Percentiles rank a stretch among this genome's conserved stretches.
phyloP scores from a whole-genome alignment of 495 filamentous ascomycete species.

The Neurospora terricola region DNA sequence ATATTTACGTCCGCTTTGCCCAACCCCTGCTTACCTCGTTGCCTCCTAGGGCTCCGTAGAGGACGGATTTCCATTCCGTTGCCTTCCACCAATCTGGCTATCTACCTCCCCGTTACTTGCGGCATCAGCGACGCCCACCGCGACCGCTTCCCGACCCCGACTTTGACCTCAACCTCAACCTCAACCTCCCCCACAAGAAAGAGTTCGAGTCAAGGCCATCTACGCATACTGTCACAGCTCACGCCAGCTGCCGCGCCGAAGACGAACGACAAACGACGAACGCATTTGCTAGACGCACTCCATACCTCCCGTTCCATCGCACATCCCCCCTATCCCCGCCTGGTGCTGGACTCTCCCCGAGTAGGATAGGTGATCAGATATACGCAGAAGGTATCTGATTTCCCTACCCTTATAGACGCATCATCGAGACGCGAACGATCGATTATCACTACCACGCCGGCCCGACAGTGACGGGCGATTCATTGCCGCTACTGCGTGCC shows the following conservation, averaged over 20 bases:
- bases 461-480: not conserved
- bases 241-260: not conserved
- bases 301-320: not conserved
- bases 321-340: not conserved
- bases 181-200: not conserved
- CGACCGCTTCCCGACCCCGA: not conserved
- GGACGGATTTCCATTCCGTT: not conserved
- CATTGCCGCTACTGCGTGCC: not conserved
- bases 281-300: not conserved
- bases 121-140: not conserved
- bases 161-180: not conserved
- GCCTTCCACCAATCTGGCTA: not conserved
- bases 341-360: not conserved
- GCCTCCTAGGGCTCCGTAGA: not conserved
- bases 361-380: not conserved
- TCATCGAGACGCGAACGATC: not conserved
- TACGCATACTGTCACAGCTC: not conserved
- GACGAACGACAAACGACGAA: not conserved
- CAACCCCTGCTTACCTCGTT: not conserved
- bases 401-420: not conserved
- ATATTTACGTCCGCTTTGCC: not conserved
- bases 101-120: not conserved
- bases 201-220: not conserved
- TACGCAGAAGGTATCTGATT: not conserved
- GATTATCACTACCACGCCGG: not conserved